Base-by-base conservation (phyloP, 2,329 filamentous ascomycete genomes). In the Ciborinia camelliae region DNA sequence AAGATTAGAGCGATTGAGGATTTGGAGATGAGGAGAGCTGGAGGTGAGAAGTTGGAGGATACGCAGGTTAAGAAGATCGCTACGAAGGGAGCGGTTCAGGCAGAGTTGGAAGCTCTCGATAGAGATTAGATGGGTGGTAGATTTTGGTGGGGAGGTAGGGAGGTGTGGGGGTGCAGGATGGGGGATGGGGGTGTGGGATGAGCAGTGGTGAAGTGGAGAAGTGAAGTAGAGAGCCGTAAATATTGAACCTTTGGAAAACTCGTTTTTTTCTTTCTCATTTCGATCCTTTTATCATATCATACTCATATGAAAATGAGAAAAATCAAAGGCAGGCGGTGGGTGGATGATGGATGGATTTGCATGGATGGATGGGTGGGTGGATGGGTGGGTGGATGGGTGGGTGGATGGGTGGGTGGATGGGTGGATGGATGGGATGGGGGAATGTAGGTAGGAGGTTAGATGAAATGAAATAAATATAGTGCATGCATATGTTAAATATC, bases 21-120 rank as follows among this genome's bases (percentile, higher is more conserved):
- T 76, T 81, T 99, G 67, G 97, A 98, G 82, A 97, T 98, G 93
- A 87, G 95, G 64, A 87, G 93, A 70, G 95, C 94, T 3, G 89
- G 90, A 41, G 94, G 94, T 6, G 95, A 99, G 83, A 98, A 97
- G 83, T 81, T 99, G 67, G 95, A 99, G 80, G 94, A 97, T 75
- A 99, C 95, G 39, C 95, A 99, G 80, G 87, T 99, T 78, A 96
- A 97, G 84, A 99, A 99, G 85, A 99, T 99, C 72, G 85, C 86
- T 64, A 98, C 92, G 28, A 96, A 98, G 81, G 81, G 87, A 57
- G 79, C 84, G 20, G 94, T 99, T 65, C 82, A 93, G 68, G 91
- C 90, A 79, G 95, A 99, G 79, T 80, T 99, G 66, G 85, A 90
- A 39, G 61, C 71, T n/a, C 66, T 76, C 48, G 74, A 75, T 15